phyloP scores from a whole-genome alignment of 306 rosid genomes.

The Cucurbita pepo region DNA sequence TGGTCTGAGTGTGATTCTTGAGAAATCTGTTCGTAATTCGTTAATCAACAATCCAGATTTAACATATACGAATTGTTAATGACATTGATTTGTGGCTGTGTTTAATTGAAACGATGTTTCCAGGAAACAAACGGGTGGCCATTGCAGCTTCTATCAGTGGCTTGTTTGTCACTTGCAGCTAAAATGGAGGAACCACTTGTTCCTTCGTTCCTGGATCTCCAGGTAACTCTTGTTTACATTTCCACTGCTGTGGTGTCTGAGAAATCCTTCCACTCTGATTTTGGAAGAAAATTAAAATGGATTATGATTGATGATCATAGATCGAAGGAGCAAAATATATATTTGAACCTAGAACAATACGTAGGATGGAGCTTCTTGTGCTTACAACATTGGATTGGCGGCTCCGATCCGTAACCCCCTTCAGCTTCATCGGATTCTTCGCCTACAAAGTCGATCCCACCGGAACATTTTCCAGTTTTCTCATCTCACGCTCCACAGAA shows the following conservation, averaged over 20 bases:
- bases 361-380: slow-evolving; percentile 86
- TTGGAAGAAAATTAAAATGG: background rate
- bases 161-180: slow-evolving; percentile 91
- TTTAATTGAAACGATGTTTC: background rate
- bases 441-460: slow-evolving; percentile 70
- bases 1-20: background rate
- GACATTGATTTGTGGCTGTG: background rate
- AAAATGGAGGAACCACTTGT: slow-evolving; percentile 91
- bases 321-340: slow-evolving; percentile 68
- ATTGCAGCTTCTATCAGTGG: slow-evolving; percentile 74
- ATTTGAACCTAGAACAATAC: slow-evolving; percentile 73
- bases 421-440: slow-evolving; percentile 67
- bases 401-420: slow-evolving; percentile 86
- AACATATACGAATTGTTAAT: background rate
- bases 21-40: background rate
- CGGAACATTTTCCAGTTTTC: slow-evolving; percentile 41
- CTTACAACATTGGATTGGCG: slow-evolving; percentile 82
- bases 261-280: background rate
- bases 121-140: slow-evolving; percentile 86
- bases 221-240: slow-evolving; percentile 25
- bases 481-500: slow-evolving; percentile 61
- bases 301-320: slow-evolving; percentile 13
- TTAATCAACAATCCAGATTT: background rate
- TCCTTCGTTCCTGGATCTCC: slow-evolving; percentile 74
- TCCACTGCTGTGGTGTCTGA: background rate